Evolutionary conservation across 768 basidiomycete species (phyloP).

Genomic region (Paxillus rubicundulus): DNA sequence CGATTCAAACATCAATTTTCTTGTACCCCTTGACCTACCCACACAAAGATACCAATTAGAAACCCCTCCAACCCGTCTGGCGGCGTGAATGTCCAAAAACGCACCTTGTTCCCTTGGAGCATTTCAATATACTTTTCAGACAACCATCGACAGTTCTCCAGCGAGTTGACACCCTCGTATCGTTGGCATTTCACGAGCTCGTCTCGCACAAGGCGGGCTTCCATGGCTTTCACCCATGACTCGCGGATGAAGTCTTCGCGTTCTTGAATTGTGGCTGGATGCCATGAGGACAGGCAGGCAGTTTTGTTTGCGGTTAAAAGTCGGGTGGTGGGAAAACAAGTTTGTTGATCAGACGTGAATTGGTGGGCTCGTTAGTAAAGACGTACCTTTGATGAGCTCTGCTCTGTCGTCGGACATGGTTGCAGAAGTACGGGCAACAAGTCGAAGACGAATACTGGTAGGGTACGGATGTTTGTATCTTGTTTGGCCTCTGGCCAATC

Average conservation of each 20-base stretch:
- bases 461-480: constrained; percentile 6
- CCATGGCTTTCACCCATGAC: constrained; percentile 95
- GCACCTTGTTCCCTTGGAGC: constrained; percentile 77
- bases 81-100: constrained; percentile 27
- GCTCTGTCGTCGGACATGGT: constrained; percentile 34
- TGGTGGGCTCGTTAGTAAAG: neutral
- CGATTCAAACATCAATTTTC: constrained; percentile 55
- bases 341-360: neutral
- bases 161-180: constrained; percentile 88
- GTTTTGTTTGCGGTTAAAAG: neutral
- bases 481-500: constrained; percentile 3
- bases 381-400: constrained; percentile 33
- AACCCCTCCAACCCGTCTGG: neutral
- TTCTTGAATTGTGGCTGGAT: constrained; percentile 56
- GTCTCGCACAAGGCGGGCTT: constrained; percentile 81
- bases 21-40: constrained; percentile 85
- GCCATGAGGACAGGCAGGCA: neutral
- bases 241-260: constrained; percentile 81
- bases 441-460: neutral
- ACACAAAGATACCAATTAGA: constrained; percentile 1
- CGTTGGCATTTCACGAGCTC: constrained; percentile 89
- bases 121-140: constrained; percentile 79
- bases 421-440: neutral
- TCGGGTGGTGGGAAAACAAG: neutral
- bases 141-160: constrained; percentile 85